Evolutionary conservation across 169 alveolate genomes (phyloP).

Genomic region (Miamiensis avidus): DNA sequence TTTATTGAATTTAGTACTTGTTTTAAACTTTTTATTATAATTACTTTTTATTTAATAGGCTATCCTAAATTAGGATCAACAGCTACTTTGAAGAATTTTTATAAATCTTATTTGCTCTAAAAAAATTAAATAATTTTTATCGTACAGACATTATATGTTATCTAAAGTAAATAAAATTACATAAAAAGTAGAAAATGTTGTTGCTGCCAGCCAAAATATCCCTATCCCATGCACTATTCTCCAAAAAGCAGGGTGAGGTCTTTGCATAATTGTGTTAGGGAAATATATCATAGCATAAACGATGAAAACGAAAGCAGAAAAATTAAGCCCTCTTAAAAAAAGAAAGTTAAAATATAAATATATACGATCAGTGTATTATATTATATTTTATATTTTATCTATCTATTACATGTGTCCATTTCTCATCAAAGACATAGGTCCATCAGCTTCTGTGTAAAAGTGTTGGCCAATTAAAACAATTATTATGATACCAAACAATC

Average conservation of each 20-base stretch:
- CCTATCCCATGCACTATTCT: constrained; percentile 58
- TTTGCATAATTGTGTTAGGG: constrained; percentile 36
- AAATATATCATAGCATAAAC: constrained; percentile 27
- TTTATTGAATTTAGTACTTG: not conserved
- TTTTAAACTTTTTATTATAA: not conserved
- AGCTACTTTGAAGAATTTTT: constrained; percentile 50
- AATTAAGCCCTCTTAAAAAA: constrained; percentile 15
- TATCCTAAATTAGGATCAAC: constrained; percentile 81
- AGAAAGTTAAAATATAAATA: not conserved
- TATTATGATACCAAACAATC: not conserved
- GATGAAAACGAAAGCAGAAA: constrained; percentile 25
- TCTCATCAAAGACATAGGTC: not conserved
- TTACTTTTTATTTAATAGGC: constrained; percentile 56
- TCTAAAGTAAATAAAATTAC: constrained; percentile 22
- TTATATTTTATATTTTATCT: not conserved
- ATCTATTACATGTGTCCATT: not conserved
- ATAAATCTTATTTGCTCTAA: constrained; percentile 59
- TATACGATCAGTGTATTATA: not conserved
- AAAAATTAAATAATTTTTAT: constrained; percentile 16
- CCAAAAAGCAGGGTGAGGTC: constrained; percentile 86
- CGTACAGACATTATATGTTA: too few relatives aligned
- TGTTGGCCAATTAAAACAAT: not conserved
- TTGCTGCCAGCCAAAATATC: constrained; percentile 30
- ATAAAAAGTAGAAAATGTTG: constrained; percentile 30
- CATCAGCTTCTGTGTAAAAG: not conserved